Evolutionary conservation across 75 land plant species (phyloP), one percentile per base, ranked within the genome.

Genomic region (Selaginella tamariscina): DNA sequence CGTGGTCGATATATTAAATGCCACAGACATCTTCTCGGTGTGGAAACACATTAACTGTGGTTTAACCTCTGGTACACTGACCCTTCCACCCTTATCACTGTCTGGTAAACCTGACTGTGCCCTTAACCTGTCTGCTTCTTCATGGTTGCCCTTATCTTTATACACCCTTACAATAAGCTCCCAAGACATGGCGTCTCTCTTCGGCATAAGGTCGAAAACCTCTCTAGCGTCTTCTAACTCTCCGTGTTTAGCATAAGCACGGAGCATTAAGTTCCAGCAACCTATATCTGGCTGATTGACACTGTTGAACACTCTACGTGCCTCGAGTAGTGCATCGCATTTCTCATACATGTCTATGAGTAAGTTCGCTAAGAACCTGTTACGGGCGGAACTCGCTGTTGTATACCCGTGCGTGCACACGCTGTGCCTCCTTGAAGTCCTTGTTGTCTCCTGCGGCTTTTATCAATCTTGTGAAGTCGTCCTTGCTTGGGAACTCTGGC

Each of bases 1-100:
- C n/a, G 70, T 68, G n/a, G 55, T 64, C 0, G 29, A 15, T 29
- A 68, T 29, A 11, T 60, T 60, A 27, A 68, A 68, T 23, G 70
- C 66, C 55, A 68, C 59, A 22, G 70, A 56, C 29, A 68, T 24
- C 67, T 68, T 68, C 68, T 68, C 70, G 29, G 65, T 64, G 70
- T 68, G 70, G 59, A 29, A 1, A 5, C 29, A 13, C 24, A 68
- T 60, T 15, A 68, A 29, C 30, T 59, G n/a, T 15, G 27, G 9
- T n/a, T 68, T 68, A 27, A 55, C 70, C 27, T 68, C 70, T 5
- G 49, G 49, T 15, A 39, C 49, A 15, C 49, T 39, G 11, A 39
- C 49, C 49, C 49, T 5, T 5, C 49, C 49, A 39, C 49, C 49
- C 49, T 39, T 39, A 15, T 39, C 49, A 39, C 49, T 39, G 49